Base-by-base conservation (phyloP, 2,329 filamentous ascomycete species). In the Cercospora sesami region DNA sequence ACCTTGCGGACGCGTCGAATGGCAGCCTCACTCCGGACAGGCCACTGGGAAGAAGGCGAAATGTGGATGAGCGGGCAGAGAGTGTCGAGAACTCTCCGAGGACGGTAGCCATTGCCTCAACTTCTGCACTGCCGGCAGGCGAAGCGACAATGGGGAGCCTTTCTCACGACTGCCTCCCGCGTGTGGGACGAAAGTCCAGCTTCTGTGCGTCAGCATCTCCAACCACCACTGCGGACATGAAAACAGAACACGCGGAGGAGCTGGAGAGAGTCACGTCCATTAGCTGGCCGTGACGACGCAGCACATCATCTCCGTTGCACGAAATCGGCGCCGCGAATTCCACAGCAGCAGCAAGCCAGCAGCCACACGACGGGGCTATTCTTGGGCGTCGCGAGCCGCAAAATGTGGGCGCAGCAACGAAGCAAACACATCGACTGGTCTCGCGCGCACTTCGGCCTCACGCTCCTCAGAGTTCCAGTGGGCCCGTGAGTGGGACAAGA, bases 401-500 rank as follows among this genome's bases (percentile, higher is more conserved):
- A 30, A 55, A 28, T 55, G 48, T 26, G 48, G 48, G 48, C 48
- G 23, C 48, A 16, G 21, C 23, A n/a, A 5, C 7, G 21, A n/a
- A 55, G 12, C 48, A 26, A 58, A 58, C 55, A 21, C 12, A 31
- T 59, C 26, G 28, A 31, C 16, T 59, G 28, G 58, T 36, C 53
- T 68, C 66, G 59, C 66, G 30, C 16, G 48, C 63, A 68, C 66
- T 59, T 68, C 66, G 66, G 66, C 28, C 30, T 42, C 36, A 16
- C 58, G 26, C 42, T 30, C 48, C 64, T 42, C 31, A 21, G 42
- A 21, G 10, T 28, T 28, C 18, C 10, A 7, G 64, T 53, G 64
- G 63, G 36, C 23, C 55, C 55, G 23, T 39, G 64, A 26, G 36
- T 51, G 26, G 28, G 21, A 64, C 51, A 65, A 62, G 63, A 65